These are phyloP conservation scores for Mortierella antarctica DNA, from an alignment of 192 early-diverging fungal genomes.

Conservation along the genomic window DNA sequence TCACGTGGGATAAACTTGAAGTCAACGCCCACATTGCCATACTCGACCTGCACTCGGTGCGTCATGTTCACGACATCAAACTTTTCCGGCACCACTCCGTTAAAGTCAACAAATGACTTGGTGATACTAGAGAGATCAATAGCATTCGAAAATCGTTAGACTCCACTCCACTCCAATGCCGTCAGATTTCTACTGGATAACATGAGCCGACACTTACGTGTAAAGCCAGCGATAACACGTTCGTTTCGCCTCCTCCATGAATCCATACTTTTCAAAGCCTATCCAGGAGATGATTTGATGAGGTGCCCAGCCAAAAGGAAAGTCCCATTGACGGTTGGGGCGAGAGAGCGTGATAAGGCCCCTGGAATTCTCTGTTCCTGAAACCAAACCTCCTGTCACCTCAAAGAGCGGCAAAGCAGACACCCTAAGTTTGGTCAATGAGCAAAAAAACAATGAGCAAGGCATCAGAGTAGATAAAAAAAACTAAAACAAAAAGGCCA, in stretches of 20 bases:
- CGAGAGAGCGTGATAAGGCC: constrained; percentile 83
- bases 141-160: background rate
- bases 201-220: constrained; percentile 61
- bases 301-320: constrained; percentile 96
- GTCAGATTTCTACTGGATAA: background rate
- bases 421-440: background rate
- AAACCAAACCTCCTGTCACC: constrained; percentile 90
- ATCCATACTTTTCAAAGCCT: constrained; percentile 88
- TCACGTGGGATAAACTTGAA: constrained; percentile 94
- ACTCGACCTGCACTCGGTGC: constrained; percentile 94
- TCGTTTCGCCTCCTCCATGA: constrained; percentile 73
- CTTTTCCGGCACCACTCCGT: constrained; percentile 97
- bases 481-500: background rate
- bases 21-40: constrained; percentile 94
- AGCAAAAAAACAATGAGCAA: constrained; percentile 2
- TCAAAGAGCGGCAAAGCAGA: constrained; percentile 84
- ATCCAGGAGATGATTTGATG: constrained; percentile 99
- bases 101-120: constrained; percentile 96
- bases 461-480: background rate
- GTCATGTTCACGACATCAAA: constrained; percentile 94
- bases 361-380: constrained; percentile 91
- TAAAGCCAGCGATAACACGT: constrained; percentile 96
- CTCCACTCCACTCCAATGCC: background rate
- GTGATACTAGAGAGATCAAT: constrained; percentile 67
- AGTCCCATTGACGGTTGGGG: constrained; percentile 97